phyloP scores from a whole-genome alignment of 2,329 filamentous ascomycete species.

The Exserohilum rostratum region DNA sequence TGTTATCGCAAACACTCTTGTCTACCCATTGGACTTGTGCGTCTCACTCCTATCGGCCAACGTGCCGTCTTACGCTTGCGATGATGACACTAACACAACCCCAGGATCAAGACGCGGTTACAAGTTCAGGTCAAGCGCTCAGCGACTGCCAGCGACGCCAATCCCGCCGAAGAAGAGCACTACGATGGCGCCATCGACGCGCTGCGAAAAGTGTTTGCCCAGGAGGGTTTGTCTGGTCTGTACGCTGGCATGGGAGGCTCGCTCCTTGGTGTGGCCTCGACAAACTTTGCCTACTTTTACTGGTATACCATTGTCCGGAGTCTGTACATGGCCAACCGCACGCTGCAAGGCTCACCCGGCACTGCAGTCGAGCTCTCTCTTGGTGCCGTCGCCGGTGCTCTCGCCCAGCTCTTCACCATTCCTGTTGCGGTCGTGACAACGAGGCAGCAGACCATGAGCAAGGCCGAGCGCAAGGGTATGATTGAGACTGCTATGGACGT shows the following conservation, averaged over 20 bases:
- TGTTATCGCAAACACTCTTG: conserved; percentile 90
- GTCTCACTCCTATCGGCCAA: conserved; percentile 38
- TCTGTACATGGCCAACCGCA: conserved; percentile 70
- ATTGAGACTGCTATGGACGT: conserved; percentile 89
- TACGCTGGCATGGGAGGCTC: conserved; percentile 89
- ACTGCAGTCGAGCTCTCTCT: conserved; percentile 83
- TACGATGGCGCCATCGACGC: conserved; percentile 90
- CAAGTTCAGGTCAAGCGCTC: conserved; percentile 85
- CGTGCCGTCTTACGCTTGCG: background rate
- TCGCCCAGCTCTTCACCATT: conserved; percentile 95
- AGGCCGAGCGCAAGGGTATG: conserved; percentile 82
- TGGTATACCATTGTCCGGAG: conserved; percentile 92
- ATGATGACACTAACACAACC: conserved; percentile 11
- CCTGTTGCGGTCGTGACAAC: conserved; percentile 95
- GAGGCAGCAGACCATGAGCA: conserved; percentile 89
- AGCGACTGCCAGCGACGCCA: conserved; percentile 47
- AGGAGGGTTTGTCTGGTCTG: conserved; percentile 80
- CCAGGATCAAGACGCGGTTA: conserved; percentile 90
- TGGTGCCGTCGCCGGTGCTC: conserved; percentile 84
- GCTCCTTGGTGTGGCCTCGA: conserved; percentile 89
- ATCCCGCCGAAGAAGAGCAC: conserved; percentile 65
- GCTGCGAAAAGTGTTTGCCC: conserved; percentile 78
- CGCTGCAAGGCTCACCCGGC: conserved; percentile 68
- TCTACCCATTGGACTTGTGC: conserved; percentile 97
- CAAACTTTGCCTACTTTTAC: conserved; percentile 99